Conservation (phyloP, 2,329 filamentous ascomycete species). For the Aspergillus vadensis region DNA sequence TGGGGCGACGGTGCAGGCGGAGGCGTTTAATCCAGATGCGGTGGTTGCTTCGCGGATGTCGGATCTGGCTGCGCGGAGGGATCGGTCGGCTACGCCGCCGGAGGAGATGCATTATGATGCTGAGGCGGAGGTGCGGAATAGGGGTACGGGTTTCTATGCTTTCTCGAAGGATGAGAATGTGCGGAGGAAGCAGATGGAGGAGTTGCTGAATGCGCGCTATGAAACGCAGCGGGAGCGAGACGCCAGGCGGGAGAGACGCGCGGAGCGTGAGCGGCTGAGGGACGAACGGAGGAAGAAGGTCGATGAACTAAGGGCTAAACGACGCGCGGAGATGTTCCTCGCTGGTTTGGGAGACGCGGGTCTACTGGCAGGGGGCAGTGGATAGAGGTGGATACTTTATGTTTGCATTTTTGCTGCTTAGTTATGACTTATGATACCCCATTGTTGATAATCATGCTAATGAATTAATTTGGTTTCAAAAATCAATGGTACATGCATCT, state of each 20-base stretch:
- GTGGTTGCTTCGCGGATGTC: constrained; percentile 69
- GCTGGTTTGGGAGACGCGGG: constrained; percentile 53
- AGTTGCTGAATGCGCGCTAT: constrained; percentile 65
- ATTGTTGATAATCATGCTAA: constrained; percentile 5
- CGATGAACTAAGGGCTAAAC: constrained; percentile 60
- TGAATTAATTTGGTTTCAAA: background rate
- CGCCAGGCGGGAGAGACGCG: constrained; percentile 59
- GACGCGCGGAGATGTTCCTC: constrained; percentile 72
- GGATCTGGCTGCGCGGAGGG: constrained; percentile 72
- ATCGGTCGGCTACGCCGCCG: constrained; percentile 78
- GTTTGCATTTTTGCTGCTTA: background rate
- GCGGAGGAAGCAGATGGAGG: constrained; percentile 72
- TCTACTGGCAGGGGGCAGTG: constrained; percentile 5
- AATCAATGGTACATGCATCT: background rate
- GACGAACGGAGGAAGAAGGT: constrained; percentile 58
- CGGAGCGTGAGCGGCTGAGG: constrained; percentile 62
- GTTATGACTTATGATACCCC: constrained; percentile 16
- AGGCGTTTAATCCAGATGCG: constrained; percentile 78
- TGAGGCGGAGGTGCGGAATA: constrained; percentile 76
- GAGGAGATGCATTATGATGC: constrained; percentile 84
- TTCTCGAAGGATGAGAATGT: constrained; percentile 76
- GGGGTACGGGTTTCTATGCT: constrained; percentile 88
- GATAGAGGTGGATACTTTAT: background rate
- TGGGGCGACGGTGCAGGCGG: constrained; percentile 79
- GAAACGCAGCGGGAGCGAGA: constrained; percentile 67